phyloP scores from a whole-genome alignment of 768 basidiomycete species.

The Kwoniella dendrophila region DNA sequence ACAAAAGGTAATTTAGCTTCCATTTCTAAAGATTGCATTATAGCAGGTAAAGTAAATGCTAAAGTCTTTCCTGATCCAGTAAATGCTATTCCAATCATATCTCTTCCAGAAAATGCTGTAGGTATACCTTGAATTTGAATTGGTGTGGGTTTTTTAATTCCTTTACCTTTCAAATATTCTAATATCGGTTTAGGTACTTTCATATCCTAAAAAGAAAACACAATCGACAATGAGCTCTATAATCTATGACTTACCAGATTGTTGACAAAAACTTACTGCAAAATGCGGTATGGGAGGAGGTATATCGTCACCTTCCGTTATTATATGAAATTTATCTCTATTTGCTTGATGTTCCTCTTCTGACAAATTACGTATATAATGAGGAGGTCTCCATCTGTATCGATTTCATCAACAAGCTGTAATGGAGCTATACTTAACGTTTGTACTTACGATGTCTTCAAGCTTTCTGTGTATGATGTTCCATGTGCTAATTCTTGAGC shows the following conservation, averaged over 20 bases:
- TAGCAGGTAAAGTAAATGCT: conserved; percentile 95
- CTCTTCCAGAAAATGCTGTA: conserved; percentile 93
- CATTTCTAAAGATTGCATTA: conserved; percentile 94
- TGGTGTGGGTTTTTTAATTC: conserved; percentile 84
- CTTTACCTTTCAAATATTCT: conserved; percentile 77
- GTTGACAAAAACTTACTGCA: conserved; percentile 60
- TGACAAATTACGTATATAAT: conserved; percentile 72
- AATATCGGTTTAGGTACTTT: conserved; percentile 89
- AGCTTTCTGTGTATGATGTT: conserved; percentile 81
- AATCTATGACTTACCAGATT: not conserved
- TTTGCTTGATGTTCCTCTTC: conserved; percentile 71
- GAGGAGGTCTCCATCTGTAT: conserved; percentile 82
- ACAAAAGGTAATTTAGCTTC: conserved; percentile 86
- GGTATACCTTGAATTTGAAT: conserved; percentile 98
- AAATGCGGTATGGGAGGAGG: conserved; percentile 93
- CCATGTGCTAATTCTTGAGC: conserved; percentile 92
- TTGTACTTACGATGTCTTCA: conserved; percentile 73
- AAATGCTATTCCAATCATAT: conserved; percentile 98
- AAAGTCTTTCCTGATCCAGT: conserved; percentile 98
- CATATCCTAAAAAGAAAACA: conserved; percentile 73
- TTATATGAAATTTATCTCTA: conserved; percentile 88
- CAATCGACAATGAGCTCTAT: not conserved
- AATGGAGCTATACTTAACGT: not conserved
- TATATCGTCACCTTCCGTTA: conserved; percentile 89
- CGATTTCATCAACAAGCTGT: not conserved